A percentile compares a stretch with the other conserved stretches of the same genome.
Conservation (phyloP, 176 grass and related monocot species). For the Carex littledalei region DNA sequence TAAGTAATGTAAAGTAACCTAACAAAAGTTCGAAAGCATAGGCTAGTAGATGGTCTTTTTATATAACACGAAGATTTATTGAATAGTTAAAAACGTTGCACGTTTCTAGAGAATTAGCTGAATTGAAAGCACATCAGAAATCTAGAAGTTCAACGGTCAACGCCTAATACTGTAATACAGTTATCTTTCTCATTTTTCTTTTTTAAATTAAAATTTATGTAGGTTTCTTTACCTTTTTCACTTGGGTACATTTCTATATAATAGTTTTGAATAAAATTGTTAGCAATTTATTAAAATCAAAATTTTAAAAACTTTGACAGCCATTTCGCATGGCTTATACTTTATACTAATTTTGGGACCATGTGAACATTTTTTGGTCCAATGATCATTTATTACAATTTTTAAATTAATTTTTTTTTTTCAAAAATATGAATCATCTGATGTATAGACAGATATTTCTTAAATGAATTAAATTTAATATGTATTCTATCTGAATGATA, state of each 20-base stretch:
- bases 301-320: background rate
- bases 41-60: background rate
- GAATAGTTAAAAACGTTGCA: background rate
- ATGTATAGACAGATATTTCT: background rate
- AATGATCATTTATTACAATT: background rate
- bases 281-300: too few species aligned
- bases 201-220: background rate
- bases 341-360: background rate
- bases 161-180: background rate
- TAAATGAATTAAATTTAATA: background rate
- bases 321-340: background rate
- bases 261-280: background rate
- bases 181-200: background rate
- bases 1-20: background rate
- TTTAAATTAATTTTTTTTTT: background rate
- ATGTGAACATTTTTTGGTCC: background rate
- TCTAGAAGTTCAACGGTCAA: constrained; percentile 3
- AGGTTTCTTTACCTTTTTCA: background rate
- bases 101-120: background rate
- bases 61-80: constrained; percentile 1
- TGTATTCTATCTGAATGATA: background rate
- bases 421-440: background rate
- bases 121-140: background rate
- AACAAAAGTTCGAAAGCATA: background rate
- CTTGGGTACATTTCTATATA: background rate